Conservation (phyloP, 2,329 filamentous ascomycete species). For the Neonectria ditissima region DNA sequence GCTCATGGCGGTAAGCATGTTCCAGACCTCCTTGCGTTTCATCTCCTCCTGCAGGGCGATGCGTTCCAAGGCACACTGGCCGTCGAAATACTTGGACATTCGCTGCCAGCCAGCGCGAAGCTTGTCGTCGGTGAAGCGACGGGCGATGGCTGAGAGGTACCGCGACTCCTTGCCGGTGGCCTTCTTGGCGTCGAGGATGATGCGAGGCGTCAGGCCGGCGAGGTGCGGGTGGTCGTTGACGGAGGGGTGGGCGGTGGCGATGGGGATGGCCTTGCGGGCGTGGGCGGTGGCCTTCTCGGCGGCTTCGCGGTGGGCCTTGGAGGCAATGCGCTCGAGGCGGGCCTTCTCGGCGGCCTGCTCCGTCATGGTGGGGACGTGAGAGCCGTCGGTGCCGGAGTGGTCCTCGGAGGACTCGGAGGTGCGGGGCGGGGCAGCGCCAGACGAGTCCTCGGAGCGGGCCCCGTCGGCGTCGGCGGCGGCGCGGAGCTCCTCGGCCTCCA, state of each 20-base stretch:
- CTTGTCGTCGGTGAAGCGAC: constrained; percentile 66
- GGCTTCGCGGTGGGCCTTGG: constrained; percentile 65
- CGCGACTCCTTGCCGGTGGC: constrained; percentile 82
- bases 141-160: constrained; percentile 72
- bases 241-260: constrained; percentile 66
- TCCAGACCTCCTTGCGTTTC: constrained; percentile 85
- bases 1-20: constrained; percentile 71
- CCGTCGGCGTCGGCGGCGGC: constrained; percentile 44
- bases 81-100: constrained; percentile 90
- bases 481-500: constrained; percentile 73
- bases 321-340: constrained; percentile 69
- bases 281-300: constrained; percentile 69
- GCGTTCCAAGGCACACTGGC: constrained; percentile 84
- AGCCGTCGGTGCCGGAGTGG: constrained; percentile 36
- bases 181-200: constrained; percentile 83
- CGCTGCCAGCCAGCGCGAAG: constrained; percentile 76
- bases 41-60: constrained; percentile 87
- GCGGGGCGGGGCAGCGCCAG: constrained; percentile 35
- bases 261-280: constrained; percentile 62
- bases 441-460: constrained; percentile 38
- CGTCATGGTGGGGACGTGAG: constrained; percentile 55
- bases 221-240: constrained; percentile 69
- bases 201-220: constrained; percentile 68
- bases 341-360: constrained; percentile 71
- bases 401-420: constrained; percentile 45